Evolutionary conservation across 2,329 filamentous ascomycete genomes (phyloP).

Genomic region (Westerdykella ornata): DNA sequence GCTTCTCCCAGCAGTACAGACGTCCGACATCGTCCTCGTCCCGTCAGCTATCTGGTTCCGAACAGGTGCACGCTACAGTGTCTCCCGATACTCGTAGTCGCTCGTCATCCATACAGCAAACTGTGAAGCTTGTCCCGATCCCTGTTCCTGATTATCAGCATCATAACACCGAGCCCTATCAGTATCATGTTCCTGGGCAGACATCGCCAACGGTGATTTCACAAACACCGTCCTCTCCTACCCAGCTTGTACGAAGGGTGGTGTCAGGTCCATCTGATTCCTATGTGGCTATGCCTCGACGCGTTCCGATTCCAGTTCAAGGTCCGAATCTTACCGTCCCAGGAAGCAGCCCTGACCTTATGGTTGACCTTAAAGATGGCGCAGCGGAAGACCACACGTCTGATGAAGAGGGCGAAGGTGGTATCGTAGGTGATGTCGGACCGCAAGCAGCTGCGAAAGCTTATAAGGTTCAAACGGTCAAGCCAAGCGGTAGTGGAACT

Average conservation of each 20-base stretch:
- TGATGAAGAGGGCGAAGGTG: constrained; percentile 6
- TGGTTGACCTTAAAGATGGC: constrained; percentile 7
- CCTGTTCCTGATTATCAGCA: constrained; percentile 23
- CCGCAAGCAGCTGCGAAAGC: constrained; percentile 12
- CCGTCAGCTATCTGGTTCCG: constrained; percentile 12
- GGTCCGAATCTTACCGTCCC: constrained; percentile 10
- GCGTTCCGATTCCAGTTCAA: constrained; percentile 30
- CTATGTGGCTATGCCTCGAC: constrained; percentile 29
- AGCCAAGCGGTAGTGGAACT: constrained; percentile 9
- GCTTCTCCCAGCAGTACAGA: constrained; percentile 15
- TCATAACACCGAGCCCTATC: constrained; percentile 22
- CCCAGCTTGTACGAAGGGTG: constrained; percentile 25
- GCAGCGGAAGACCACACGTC: constrained; percentile 2
- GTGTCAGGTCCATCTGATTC: constrained; percentile 18
- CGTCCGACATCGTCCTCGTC: constrained; percentile 16
- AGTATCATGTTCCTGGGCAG: constrained; percentile 29
- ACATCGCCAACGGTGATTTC: constrained; percentile 17
- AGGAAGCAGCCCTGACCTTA: constrained; percentile 21
- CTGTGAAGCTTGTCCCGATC: constrained; percentile 22
- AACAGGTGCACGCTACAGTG: constrained; percentile 8
- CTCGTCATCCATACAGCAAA: constrained; percentile 17
- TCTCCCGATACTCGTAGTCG: constrained; percentile 12
- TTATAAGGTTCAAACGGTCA: constrained; percentile 14
- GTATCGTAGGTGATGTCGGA: constrained; percentile 11
- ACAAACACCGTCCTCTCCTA: constrained; percentile 7